Evolutionary conservation across 2,329 filamentous ascomycete genomes (phyloP), one percentile per base, ranked within the genome.

Genomic region (Talaromyces sp.): DNA sequence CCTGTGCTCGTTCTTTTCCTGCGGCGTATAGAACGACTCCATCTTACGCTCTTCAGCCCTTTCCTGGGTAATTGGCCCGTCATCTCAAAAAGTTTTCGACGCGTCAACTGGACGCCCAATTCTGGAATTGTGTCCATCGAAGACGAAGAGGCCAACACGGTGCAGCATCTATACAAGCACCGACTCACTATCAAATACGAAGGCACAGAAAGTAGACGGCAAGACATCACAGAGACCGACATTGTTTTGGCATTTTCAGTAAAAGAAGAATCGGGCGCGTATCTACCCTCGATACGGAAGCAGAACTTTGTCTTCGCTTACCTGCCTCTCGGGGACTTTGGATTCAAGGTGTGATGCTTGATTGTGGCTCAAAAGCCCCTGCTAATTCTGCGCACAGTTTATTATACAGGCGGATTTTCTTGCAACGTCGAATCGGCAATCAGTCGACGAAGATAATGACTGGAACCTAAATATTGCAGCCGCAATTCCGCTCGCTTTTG

Each of bases 281-380:
- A 63, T 63, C 37, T 37, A 31, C 50, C 61, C 37, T 57, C 22
- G 19, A 63, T 24, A 57, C 61, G 27, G 48, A 57, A 39, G 22
- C 61, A 48, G 47, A 63, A 63, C 41, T 47, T 57, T 63, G 61
- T 11, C 48, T 63, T 63, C 48, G 61, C 61, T 27, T 57, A 63
- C 33, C 61, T 63, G 50, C 61, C 61, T 57, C 61, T 63, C 37
- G 61, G 50, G 13, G 50, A 63, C 50, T 63, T 63, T 63, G 61
- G 61, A 24, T 63, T 63, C 37, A 63, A 63, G 61, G 61, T 63
- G 52, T 37, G 50, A 57, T 56, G 48, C 48, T 35, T 33, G 41
- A 62, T 54, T 33, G 41, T 62, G 33, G 47, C 47, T 60, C 58
- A 22, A 62, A 52, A 1, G 33, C 45, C n/a, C 11, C 47, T 62